Percentiles rank a stretch among this genome's conserved stretches.
phyloP scores from a whole-genome alignment of 2,329 filamentous ascomycete species.

The Colletotrichum liaoningense region DNA sequence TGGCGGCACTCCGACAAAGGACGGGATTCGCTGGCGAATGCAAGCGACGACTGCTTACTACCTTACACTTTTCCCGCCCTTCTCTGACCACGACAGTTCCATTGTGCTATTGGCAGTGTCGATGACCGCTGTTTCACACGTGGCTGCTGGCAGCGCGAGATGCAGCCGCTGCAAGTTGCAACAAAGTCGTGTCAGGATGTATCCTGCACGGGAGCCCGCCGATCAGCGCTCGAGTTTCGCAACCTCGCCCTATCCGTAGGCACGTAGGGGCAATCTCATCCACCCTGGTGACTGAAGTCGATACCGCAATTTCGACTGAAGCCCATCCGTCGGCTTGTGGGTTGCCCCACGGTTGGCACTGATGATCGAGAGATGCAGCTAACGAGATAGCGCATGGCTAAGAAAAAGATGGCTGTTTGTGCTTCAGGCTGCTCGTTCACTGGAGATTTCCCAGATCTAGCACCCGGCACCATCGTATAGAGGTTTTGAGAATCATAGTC shows the following conservation, averaged over 20 bases:
- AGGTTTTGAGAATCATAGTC: neutral
- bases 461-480: neutral
- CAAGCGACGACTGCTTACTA: neutral
- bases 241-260: neutral
- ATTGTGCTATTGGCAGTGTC: conserved; percentile 2
- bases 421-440: conserved; percentile 22
- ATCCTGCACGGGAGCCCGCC: neutral
- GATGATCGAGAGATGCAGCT: conserved; percentile 30
- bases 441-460: conserved; percentile 1
- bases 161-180: conserved; percentile 5
- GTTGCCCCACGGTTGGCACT: conserved; percentile 32
- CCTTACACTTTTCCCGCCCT: neutral
- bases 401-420: conserved; percentile 13
- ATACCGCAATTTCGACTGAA: conserved; percentile 18
- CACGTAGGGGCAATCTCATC: neutral
- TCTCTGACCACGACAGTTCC: conserved; percentile 1
- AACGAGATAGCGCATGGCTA: conserved; percentile 15
- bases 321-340: conserved; percentile 17
- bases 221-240: conserved; percentile 32
- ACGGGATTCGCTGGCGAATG: neutral
- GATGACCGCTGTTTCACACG: conserved; percentile 8
- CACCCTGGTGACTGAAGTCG: neutral
- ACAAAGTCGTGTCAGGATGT: neutral
- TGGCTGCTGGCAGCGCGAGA: conserved; percentile 1
- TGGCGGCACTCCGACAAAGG: neutral